Evolutionary conservation across 805 yeast genomes (phyloP).

Genomic region (Millerago galiae): DNA sequence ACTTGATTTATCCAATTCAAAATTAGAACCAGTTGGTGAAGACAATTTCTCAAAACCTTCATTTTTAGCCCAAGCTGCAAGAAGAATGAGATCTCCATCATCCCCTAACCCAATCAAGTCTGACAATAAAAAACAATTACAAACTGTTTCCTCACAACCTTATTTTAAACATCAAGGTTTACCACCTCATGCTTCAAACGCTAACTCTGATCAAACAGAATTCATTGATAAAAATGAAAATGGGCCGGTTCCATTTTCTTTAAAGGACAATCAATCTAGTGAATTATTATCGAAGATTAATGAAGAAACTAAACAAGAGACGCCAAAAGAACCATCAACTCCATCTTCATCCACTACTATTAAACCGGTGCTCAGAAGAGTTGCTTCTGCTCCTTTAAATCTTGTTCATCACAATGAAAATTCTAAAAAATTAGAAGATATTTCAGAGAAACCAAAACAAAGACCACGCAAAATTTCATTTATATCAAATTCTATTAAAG

Average conservation of each 20-base stretch:
- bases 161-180: conserved; percentile 54
- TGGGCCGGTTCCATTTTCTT: conserved; percentile 28
- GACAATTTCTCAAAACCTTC: conserved; percentile 6
- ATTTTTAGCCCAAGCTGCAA: conserved; percentile 13
- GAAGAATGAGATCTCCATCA: conserved; percentile 30
- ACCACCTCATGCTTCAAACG: conserved; percentile 43
- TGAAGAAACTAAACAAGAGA: conserved; percentile 22
- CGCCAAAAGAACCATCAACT: neutral
- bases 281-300: conserved; percentile 20
- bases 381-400: conserved; percentile 79
- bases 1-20: neutral
- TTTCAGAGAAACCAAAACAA: conserved; percentile 12
- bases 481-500: conserved; percentile 59
- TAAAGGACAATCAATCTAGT: conserved; percentile 24
- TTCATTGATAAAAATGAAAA: conserved; percentile 12
- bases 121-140: conserved; percentile 2
- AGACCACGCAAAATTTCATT: conserved; percentile 42
- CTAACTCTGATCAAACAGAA: conserved; percentile 7
- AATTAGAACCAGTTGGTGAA: neutral
- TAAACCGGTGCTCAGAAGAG: conserved; percentile 50
- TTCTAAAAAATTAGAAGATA: conserved; percentile 10
- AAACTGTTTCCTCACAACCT: conserved; percentile 31
- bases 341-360: neutral
- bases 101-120: conserved; percentile 22
- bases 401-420: conserved; percentile 14